Evolutionary conservation across 805 yeast species (phyloP).

Genomic region (Kluyveromyces nonfermentans): DNA sequence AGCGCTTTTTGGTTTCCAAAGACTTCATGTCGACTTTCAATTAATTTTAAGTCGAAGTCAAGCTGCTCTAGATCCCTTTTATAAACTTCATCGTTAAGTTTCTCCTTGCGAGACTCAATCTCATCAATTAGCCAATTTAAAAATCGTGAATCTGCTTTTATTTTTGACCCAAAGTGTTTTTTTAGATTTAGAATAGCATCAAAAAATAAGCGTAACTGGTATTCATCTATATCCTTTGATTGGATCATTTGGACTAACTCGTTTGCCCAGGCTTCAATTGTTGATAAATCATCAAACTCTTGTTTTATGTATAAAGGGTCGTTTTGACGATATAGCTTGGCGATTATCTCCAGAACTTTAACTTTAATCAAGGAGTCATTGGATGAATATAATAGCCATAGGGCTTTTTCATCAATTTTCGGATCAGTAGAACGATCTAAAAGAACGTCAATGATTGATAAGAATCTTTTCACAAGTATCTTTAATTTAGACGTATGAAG

Average conservation of each 20-base stretch:
- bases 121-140: constrained; percentile 55
- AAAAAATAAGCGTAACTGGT: constrained; percentile 36
- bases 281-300: constrained; percentile 1
- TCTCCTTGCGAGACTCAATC: constrained; percentile 25
- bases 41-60: constrained; percentile 32
- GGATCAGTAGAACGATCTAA: constrained; percentile 9
- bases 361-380: constrained; percentile 19
- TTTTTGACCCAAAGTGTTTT: constrained; percentile 19
- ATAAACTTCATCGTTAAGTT: constrained; percentile 15
- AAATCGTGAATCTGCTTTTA: constrained; percentile 36
- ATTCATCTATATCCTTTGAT: constrained; percentile 27
- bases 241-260: constrained; percentile 21
- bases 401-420: constrained; percentile 10
- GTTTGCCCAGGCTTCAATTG: constrained; percentile 20
- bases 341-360: constrained; percentile 23
- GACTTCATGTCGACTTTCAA: constrained; percentile 47
- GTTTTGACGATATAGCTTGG: constrained; percentile 13
- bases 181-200: constrained; percentile 31
- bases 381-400: constrained; percentile 13
- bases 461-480: constrained; percentile 18
- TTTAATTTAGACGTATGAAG: constrained; percentile 1
- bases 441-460: constrained; percentile 23
- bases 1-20: constrained; percentile 73
- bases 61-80: constrained; percentile 28
- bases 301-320: constrained; percentile 3